phyloP scores from a whole-genome alignment of 129 eudicot genomes.

The Lactuca sativa region DNA sequence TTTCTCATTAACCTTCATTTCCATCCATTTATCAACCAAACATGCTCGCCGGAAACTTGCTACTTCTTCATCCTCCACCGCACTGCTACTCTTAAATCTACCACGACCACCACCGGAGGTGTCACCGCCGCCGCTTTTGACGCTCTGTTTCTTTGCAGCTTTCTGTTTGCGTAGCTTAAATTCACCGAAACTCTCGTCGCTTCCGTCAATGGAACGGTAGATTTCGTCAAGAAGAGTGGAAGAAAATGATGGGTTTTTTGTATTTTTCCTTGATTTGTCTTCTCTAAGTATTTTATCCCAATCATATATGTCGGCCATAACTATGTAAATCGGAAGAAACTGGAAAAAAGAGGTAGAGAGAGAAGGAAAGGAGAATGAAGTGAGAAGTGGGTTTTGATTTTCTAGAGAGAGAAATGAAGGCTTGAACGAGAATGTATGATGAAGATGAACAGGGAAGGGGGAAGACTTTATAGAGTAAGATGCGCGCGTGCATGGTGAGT shows the following conservation, averaged over 20 bases:
- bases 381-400: constrained; percentile 16
- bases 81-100: constrained; percentile 18
- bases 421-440: constrained; percentile 27
- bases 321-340: not conserved
- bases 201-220: constrained; percentile 61
- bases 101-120: constrained; percentile 2
- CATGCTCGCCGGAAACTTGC: constrained; percentile 53
- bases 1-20: constrained; percentile 43
- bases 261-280: constrained; percentile 33
- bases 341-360: not conserved
- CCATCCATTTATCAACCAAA: constrained; percentile 82
- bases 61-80: constrained; percentile 49
- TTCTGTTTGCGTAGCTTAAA: constrained; percentile 32
- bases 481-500: constrained; percentile 36
- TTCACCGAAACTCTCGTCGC: constrained; percentile 35
- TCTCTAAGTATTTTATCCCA: constrained; percentile 44
- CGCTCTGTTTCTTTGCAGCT: constrained; percentile 18
- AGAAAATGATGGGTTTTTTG: constrained; percentile 63
- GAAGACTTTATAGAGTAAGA: constrained; percentile 30
- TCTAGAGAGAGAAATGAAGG: constrained; percentile 23
- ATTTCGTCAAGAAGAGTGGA: constrained; percentile 79
- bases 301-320: constrained; percentile 37
- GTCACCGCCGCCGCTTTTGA: constrained; percentile 9
- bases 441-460: constrained; percentile 34
- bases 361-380: constrained; percentile 7